Conservation (phyloP, 148 eudicot species). For the Vaccinium vitisidaea region DNA sequence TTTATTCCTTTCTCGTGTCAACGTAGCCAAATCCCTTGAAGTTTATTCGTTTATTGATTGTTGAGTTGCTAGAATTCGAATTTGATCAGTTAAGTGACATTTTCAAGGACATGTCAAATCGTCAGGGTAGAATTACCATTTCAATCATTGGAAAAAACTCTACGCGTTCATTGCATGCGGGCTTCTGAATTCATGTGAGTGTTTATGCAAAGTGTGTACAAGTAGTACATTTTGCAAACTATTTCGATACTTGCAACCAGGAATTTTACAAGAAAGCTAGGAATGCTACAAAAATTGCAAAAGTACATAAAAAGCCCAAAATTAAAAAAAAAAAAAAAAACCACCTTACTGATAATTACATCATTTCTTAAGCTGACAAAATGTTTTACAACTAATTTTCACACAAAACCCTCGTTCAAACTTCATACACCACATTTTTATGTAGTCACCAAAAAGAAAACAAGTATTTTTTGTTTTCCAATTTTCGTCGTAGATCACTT, state of each 20-base stretch:
- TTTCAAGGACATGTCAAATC: not conserved
- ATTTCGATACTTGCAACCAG: not conserved
- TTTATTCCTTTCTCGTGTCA: too few relatives aligned
- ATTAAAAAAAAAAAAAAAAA: not conserved
- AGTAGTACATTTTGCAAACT: too few relatives aligned
- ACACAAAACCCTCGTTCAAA: not conserved
- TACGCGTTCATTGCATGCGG: not conserved
- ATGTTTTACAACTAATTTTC: not conserved
- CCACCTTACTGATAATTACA: not conserved
- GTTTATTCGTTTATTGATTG: not conserved
- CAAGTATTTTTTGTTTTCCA: not conserved
- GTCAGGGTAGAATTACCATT: not conserved
- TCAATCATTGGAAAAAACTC: not conserved
- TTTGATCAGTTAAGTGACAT: not conserved
- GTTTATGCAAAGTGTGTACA: not conserved
- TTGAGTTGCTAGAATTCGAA: not conserved
- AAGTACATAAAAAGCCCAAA: not conserved
- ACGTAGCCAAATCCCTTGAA: too few relatives aligned
- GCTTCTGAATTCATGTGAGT: not conserved
- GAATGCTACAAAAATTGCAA: not conserved
- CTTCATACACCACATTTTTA: not conserved
- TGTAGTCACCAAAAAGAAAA: not conserved
- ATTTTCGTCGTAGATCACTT: not conserved
- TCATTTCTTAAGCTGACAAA: not conserved
- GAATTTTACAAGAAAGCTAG: not conserved